Percentiles rank a stretch among this genome's conserved stretches.
Evolutionary conservation across 306 rosid genomes (phyloP).

Genomic region (Chamaecrista fasciculata): DNA sequence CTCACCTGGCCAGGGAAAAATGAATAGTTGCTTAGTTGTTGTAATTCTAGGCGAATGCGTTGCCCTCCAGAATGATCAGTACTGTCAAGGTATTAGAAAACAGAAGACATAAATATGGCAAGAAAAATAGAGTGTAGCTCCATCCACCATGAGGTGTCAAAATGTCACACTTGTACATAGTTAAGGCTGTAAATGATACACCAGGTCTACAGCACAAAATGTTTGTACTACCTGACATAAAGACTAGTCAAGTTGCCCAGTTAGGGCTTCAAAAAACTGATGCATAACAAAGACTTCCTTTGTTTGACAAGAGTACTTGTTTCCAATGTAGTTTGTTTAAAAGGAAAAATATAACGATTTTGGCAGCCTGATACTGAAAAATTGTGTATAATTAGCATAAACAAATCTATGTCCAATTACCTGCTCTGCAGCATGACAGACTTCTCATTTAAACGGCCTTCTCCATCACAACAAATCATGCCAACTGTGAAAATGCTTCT

Average conservation of each 20-base stretch:
- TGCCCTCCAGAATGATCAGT: conserved; percentile 87
- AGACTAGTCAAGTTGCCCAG: neutral
- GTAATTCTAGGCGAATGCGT: conserved; percentile 82
- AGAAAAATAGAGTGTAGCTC: neutral
- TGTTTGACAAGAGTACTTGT: neutral
- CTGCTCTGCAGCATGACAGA: conserved; percentile 88
- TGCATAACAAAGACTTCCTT: neutral
- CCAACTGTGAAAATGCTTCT: conserved; percentile 82
- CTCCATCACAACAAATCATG: conserved; percentile 88
- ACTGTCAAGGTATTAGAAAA: conserved; percentile 41
- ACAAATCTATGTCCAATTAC: conserved; percentile 37
- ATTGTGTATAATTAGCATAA: neutral
- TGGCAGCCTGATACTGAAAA: neutral
- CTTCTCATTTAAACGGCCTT: conserved; percentile 87
- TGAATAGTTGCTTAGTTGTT: conserved; percentile 64
- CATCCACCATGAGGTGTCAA: neutral
- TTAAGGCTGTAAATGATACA: conserved; percentile 23
- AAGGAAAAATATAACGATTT: neutral
- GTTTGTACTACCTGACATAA: neutral
- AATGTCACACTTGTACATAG: neutral
- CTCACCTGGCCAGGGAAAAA: conserved; percentile 96
- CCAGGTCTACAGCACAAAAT: neutral
- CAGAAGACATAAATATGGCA: conserved; percentile 19
- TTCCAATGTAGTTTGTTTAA: neutral
- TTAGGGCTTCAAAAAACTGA: neutral